phyloP scores from a whole-genome alignment of 768 basidiomycete genomes.

The Termitomyces sp. region DNA sequence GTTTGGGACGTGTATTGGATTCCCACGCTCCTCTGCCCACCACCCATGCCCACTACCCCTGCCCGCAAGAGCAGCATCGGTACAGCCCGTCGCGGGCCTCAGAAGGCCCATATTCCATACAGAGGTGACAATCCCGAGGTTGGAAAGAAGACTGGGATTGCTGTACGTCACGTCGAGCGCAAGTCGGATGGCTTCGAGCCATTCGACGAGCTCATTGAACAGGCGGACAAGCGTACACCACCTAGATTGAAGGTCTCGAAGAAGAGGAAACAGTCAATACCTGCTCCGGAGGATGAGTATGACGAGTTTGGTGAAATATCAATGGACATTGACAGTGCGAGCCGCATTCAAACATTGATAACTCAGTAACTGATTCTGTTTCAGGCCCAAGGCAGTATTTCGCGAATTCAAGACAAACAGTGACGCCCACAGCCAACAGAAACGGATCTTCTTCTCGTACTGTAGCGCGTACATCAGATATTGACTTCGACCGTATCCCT shows the following conservation, averaged over 20 bases:
- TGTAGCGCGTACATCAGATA: conserved; percentile 46
- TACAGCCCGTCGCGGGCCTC: conserved; percentile 32
- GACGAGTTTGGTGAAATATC: conserved; percentile 58
- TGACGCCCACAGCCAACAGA: conserved; percentile 37
- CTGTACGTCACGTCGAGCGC: conserved; percentile 65
- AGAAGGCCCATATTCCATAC: conserved; percentile 71
- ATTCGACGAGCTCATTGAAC: conserved; percentile 68
- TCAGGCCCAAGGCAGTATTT: conserved; percentile 41
- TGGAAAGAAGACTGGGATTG: conserved; percentile 78
- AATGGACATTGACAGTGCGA: conserved; percentile 73
- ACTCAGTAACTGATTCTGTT: conserved; percentile 13
- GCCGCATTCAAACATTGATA: neutral
- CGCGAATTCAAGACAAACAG: conserved; percentile 34
- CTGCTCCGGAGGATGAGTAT: conserved; percentile 21
- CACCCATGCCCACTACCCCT: conserved; percentile 1
- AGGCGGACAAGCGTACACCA: conserved; percentile 64
- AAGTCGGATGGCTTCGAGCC: conserved; percentile 82
- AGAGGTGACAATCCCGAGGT: conserved; percentile 73
- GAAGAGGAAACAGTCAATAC: conserved; percentile 42
- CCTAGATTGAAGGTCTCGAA: conserved; percentile 44
- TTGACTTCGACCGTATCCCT: conserved; percentile 61
- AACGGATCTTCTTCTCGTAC: conserved; percentile 40
- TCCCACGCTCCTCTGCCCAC: neutral
- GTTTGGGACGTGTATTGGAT: conserved; percentile 4
- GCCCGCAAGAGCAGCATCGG: conserved; percentile 7